A percentile compares a stretch with the other conserved stretches of the same genome.
Conservation (phyloP, 1,139 yeast species). For the Taphrina deformans region DNA sequence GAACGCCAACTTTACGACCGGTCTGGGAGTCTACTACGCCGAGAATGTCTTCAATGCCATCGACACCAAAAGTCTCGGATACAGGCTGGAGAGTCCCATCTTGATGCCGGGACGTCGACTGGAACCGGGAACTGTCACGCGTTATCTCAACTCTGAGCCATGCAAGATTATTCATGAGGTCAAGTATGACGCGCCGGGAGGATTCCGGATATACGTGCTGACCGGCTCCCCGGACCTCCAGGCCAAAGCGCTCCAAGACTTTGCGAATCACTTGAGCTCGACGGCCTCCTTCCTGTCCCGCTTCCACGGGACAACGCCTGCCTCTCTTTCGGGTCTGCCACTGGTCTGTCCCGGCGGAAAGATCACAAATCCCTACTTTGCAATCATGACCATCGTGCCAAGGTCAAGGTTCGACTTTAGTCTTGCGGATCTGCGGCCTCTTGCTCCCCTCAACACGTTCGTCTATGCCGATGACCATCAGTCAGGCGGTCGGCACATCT, state of each 20-base stretch:
- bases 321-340: neutral
- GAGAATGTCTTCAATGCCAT: neutral
- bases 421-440: neutral
- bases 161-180: constrained; percentile 15
- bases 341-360: neutral
- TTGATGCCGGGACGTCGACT: constrained; percentile 1
- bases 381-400: constrained; percentile 2
- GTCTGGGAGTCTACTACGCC: constrained; percentile 3
- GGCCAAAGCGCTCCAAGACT: neutral
- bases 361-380: constrained; percentile 2
- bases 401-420: constrained; percentile 4
- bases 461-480: constrained; percentile 15
- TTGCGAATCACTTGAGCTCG: neutral
- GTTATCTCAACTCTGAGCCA: constrained; percentile 1
- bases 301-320: neutral
- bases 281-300: neutral
- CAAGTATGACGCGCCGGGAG: constrained; percentile 10
- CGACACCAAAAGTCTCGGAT: neutral
- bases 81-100: neutral
- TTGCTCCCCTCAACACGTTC: constrained; percentile 3
- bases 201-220: neutral
- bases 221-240: neutral
- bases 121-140: neutral
- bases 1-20: constrained; percentile 8
- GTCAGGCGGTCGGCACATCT: neutral